Evolutionary conservation across 768 basidiomycete species (phyloP).

Genomic region (Crassisporium funariophilum): DNA sequence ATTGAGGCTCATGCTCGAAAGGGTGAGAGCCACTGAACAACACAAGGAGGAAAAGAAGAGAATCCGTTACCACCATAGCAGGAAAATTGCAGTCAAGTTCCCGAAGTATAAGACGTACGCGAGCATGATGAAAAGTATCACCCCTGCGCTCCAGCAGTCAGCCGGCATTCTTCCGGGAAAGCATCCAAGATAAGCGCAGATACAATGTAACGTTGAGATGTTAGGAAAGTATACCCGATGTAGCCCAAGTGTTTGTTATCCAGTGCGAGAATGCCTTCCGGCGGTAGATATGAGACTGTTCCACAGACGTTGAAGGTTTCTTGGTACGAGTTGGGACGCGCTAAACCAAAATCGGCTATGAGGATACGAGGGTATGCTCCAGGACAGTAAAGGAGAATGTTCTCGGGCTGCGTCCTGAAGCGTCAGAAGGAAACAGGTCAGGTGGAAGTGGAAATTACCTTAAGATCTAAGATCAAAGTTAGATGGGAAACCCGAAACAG

Average conservation of each 20-base stretch:
- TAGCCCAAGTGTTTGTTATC: slow-evolving; percentile 76
- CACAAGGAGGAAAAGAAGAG: not conserved
- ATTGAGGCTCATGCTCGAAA: slow-evolving; percentile 60
- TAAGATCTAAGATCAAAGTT: slow-evolving; percentile 50
- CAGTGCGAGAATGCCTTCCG: slow-evolving; percentile 80
- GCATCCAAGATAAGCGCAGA: not conserved
- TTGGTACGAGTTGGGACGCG: slow-evolving; percentile 76
- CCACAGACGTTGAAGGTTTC: slow-evolving; percentile 86
- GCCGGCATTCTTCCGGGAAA: slow-evolving; percentile 67
- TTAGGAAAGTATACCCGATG: slow-evolving; percentile 38
- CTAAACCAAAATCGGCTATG: slow-evolving; percentile 87
- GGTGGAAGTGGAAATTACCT: slow-evolving; percentile 39
- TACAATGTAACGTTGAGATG: not conserved
- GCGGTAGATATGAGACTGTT: slow-evolving; percentile 85
- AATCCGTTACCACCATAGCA: not conserved
- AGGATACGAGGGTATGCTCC: slow-evolving; percentile 84
- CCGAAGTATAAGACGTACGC: slow-evolving; percentile 51
- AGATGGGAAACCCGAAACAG: not conserved
- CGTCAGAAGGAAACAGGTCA: not conserved
- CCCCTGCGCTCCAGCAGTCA: slow-evolving; percentile 88
- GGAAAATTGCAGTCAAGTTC: not conserved
- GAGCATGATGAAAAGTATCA: slow-evolving; percentile 82
- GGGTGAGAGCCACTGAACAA: slow-evolving; percentile 70
- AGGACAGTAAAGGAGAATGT: slow-evolving; percentile 76
- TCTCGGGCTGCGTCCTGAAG: slow-evolving; percentile 71